phyloP scores from a whole-genome alignment of 2,329 filamentous ascomycete genomes.

The Aspergillus persii region DNA sequence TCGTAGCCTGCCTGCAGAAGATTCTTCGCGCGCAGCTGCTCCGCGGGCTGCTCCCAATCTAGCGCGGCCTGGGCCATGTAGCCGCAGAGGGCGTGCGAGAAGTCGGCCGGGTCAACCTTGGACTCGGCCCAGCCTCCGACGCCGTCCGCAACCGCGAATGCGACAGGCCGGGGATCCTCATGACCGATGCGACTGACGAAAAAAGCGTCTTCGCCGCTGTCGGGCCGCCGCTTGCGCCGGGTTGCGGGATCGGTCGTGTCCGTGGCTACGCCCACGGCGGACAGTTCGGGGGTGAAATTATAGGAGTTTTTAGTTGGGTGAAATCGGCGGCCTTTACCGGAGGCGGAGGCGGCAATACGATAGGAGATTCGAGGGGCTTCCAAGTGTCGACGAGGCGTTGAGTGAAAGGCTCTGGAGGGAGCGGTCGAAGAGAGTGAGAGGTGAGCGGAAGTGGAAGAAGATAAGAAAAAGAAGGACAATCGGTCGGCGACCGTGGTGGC shows the following conservation, averaged over 20 bases:
- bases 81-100: constrained; percentile 88
- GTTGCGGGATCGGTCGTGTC: constrained; percentile 48
- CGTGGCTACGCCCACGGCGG: constrained; percentile 36
- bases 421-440: not conserved
- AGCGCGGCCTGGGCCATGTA: constrained; percentile 82
- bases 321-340: constrained; percentile 68
- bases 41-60: constrained; percentile 46
- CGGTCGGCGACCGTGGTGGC: constrained; percentile 22
- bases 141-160: constrained; percentile 88
- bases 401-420: constrained; percentile 28
- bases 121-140: constrained; percentile 94
- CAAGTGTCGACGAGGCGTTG: constrained; percentile 26
- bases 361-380: constrained; percentile 56
- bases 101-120: constrained; percentile 90
- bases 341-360: constrained; percentile 71
- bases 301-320: constrained; percentile 68
- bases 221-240: constrained; percentile 63
- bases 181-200: constrained; percentile 81
- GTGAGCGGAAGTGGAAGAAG: constrained; percentile 6
- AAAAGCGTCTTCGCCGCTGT: constrained; percentile 92
- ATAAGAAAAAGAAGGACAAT: constrained; percentile 7
- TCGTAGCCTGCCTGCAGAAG: constrained; percentile 85
- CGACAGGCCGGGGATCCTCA: constrained; percentile 53
- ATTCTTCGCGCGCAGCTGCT: constrained; percentile 56
- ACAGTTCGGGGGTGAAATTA: constrained; percentile 61